phyloP scores from a whole-genome alignment of 768 basidiomycete species.

The Tephrocybe sp. region DNA sequence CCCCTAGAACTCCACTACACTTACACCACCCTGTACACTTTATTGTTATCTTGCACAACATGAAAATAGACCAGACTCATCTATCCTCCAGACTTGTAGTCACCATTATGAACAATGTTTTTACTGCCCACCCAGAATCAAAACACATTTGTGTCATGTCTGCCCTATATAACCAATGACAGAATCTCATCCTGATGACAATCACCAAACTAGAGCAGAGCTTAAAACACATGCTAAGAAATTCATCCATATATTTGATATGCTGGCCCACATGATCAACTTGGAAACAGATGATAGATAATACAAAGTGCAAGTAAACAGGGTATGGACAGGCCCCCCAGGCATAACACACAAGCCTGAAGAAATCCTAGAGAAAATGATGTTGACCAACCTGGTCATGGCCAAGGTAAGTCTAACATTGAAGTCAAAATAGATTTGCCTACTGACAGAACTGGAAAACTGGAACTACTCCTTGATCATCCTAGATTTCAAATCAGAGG shows the following conservation, averaged over 20 bases:
- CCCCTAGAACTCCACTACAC: too few relatives aligned
- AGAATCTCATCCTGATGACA: slow-evolving; percentile 18
- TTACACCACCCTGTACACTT: too few relatives aligned
- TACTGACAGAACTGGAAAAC: background rate
- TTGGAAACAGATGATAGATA: slow-evolving; percentile 19
- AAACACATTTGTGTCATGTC: slow-evolving; percentile 17
- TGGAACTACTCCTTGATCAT: slow-evolving; percentile 2
- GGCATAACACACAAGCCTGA: background rate
- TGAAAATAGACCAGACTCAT: too few relatives aligned
- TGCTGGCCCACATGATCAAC: slow-evolving; percentile 7
- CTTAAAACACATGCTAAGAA: slow-evolving; percentile 8
- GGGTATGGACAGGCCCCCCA: background rate
- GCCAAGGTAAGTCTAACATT: background rate
- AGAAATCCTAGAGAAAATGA: background rate
- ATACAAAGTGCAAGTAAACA: slow-evolving; percentile 20
- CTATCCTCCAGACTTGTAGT: too few relatives aligned
- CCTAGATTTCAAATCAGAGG: background rate
- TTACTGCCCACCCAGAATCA: too few relatives aligned
- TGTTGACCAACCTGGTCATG: slow-evolving; percentile 4
- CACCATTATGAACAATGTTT: too few relatives aligned
- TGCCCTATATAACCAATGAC: slow-evolving; percentile 15
- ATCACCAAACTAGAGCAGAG: slow-evolving; percentile 19
- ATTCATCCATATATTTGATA: slow-evolving; percentile 7
- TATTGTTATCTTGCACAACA: too few relatives aligned
- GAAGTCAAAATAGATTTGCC: slow-evolving; percentile 1